These are phyloP conservation scores for Canavalia gladiata DNA, from an alignment of 306 rosid species.

Conservation along the genomic window DNA sequence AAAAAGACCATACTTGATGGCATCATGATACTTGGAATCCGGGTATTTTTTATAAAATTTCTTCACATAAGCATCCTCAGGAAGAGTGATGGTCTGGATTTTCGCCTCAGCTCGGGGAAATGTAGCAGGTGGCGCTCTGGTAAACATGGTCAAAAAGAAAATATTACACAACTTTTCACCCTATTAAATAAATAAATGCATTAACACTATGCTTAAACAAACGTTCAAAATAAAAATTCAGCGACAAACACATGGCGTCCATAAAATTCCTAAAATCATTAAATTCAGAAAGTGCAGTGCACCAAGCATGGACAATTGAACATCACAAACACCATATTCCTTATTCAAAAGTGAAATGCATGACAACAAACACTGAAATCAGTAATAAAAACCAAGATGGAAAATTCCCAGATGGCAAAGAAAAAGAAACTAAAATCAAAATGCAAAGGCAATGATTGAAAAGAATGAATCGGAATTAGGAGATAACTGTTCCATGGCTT, in stretches of 20 bases:
- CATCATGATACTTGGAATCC: constrained; percentile 72
- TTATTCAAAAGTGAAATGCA: neutral
- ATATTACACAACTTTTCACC: constrained; percentile 10
- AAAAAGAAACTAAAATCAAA: neutral
- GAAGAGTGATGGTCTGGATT: constrained; percentile 75
- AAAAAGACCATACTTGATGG: constrained; percentile 69
- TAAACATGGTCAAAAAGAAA: constrained; percentile 36
- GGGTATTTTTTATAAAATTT: constrained; percentile 80
- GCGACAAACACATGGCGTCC: neutral
- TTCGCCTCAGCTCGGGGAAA: constrained; percentile 76
- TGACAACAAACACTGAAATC: too few relatives aligned
- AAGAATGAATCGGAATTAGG: neutral
- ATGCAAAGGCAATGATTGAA: neutral
- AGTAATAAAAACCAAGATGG: neutral
- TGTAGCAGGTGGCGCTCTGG: constrained; percentile 84
- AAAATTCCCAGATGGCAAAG: constrained; percentile 15
- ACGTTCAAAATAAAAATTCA: constrained; percentile 1
- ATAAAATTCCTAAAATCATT: neutral
- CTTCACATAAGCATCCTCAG: constrained; percentile 82
- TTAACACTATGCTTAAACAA: neutral
- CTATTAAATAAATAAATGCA: neutral
- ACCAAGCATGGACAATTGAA: neutral
- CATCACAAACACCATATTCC: neutral
- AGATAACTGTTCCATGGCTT: constrained; percentile 88
- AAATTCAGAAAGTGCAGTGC: neutral